Conservation (phyloP, 2,329 filamentous ascomycete genomes). For the Trichoderma atrobrunneum region DNA sequence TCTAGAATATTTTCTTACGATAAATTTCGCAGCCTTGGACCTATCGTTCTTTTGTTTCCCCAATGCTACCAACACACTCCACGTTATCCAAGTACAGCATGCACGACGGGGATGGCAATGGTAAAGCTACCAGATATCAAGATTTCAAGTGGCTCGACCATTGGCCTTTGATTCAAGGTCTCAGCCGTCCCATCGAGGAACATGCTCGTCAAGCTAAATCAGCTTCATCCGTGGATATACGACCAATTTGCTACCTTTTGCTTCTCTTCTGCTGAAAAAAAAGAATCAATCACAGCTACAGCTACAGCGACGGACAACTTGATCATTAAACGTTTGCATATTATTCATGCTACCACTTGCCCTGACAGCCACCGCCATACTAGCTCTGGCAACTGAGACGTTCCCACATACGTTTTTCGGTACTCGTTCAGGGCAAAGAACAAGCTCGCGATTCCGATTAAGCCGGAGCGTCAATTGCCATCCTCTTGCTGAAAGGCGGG, state of each 20-base stretch:
- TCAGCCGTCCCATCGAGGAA: not conserved
- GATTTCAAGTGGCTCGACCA: not conserved
- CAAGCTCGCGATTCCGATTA: slow-evolving; percentile 80
- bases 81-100: not conserved
- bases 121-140: not conserved
- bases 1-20: not conserved
- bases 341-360: slow-evolving; percentile 35
- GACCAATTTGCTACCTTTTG: not conserved
- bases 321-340: not conserved
- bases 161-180: slow-evolving; percentile 4
- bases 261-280: not conserved
- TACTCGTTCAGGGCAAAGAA: slow-evolving; percentile 82
- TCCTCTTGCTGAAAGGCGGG: slow-evolving; percentile 71
- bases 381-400: slow-evolving; percentile 60
- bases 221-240: not conserved
- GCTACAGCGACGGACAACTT: not conserved
- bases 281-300: not conserved
- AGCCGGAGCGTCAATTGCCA: slow-evolving; percentile 96
- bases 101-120: not conserved
- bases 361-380: slow-evolving; percentile 52
- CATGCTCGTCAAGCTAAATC: not conserved
- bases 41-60: not conserved
- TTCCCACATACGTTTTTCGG: slow-evolving; percentile 69
- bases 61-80: not conserved
- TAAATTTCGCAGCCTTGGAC: not conserved